Evolutionary conservation across 1,284 basidiomycete species (phyloP), one percentile per base, ranked within the genome.

Genomic region (Marasmius oreades): DNA sequence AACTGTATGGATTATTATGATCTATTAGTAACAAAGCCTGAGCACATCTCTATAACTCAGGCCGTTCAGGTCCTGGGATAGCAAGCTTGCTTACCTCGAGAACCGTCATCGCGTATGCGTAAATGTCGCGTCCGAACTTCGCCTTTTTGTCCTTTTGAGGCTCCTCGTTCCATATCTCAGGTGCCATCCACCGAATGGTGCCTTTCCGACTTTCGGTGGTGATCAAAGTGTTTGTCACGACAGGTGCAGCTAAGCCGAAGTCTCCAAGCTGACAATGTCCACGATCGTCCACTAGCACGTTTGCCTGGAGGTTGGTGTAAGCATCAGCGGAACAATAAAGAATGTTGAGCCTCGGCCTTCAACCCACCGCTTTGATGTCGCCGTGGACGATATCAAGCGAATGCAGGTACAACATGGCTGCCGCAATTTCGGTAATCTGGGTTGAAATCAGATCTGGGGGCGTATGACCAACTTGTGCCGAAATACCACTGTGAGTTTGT

Each of bases 401-500:
- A 16, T 50, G 47, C n/a, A 50, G 20, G 47, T 50, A 33, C 10
- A 26, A 23, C 47, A 50, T 18, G 4, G 26, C 47, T 31, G 47
- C 24, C 11, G 47, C 24, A 14, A 50, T 50, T 31, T 50, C 47
- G n/a, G 18, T 18, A 18, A 50, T 31, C 47, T 50, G 14, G 16
- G 28, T 33, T 18, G 11, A 7, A 28, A 18, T 31, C 11, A 14
- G 26, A 50, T 31, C 28, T 31, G 28, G 28, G 5, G 10, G 5
- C 6, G 14, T 16, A 6, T 11, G 18, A 12, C 6, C 2, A n/a
- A n/a, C 14, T 20, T 28, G 14, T 4, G 31, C 2, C 16, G 26
- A 37, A 42, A 18, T 22, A 59, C 57, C 43, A 28, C 46, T 36
- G 22, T 33, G 14, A 55, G 16, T 5, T 50, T 43, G 18, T 60